Base-by-base conservation (phyloP, 371 early-diverging fungal genomes). In the Nematocida sp. region DNA sequence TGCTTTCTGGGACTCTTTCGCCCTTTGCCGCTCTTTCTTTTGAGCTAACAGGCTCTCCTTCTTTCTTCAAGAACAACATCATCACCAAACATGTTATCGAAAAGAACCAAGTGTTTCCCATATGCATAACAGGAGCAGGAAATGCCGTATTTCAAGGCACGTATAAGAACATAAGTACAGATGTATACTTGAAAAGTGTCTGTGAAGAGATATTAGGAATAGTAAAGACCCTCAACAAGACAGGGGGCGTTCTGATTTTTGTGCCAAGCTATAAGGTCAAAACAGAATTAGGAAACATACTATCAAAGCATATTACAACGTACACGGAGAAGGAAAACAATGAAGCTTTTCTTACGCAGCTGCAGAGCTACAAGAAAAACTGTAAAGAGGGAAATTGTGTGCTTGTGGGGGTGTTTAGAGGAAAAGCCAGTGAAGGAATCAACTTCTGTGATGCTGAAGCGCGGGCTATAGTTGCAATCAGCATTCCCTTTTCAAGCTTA, bases 371-470 rank as follows among this genome's bases (percentile, higher is more conserved):
- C 85, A 55, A 79, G 77, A 23, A 60, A 47, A 40, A 66, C 40
- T 80, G 9, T 32, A 48, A 20, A 47, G 39, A 47, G 5, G 75
- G 77, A 36, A 88, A 2, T 78, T 87, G 55, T 83, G 88, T 20
- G 86, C 87, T 86, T 32, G 78, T 87, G 61, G 83, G 86, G 36
- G 87, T 87, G 0, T 92, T 87, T 78, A 84, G 93, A 30, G 95
- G 95, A 1, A 94, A 92, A 82, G 90, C 91, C 0, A 88, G 89
- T 35, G 95, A 95, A 81, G 95, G 95, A 7, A 89, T 93, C 54
- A 93, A 95, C 78, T 94, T 95, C 80, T 88, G 87, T 1, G 92
- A 95, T 82, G 82, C 86, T 40, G 86, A 87, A 47, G 90, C 91
- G 45, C 86, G 95, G 42, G 92, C 93, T 0, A 93, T 95, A 1